Conservation (phyloP, 1,284 basidiomycete species). For the Inonotus obliquus region DNA sequence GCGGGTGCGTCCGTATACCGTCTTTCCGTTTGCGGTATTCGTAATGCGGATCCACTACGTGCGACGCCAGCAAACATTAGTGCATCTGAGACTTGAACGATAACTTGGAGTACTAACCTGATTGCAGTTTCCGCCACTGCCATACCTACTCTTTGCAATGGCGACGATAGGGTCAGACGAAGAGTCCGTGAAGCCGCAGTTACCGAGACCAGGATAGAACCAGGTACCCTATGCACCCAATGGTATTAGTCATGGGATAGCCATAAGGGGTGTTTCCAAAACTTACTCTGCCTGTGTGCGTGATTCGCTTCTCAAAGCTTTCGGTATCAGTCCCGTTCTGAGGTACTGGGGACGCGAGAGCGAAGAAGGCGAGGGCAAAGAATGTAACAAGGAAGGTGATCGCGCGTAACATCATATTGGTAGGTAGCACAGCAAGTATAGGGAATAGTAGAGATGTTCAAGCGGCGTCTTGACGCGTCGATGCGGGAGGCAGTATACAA, state of each 20-base stretch:
- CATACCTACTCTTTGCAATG: slow-evolving; percentile 14
- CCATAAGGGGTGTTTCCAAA: slow-evolving; percentile 10
- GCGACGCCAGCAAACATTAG: background rate
- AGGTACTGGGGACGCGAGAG: slow-evolving; percentile 45
- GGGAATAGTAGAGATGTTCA: background rate
- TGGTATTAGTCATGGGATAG: background rate
- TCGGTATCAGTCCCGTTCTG: slow-evolving; percentile 24
- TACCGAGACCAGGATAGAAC: slow-evolving; percentile 18
- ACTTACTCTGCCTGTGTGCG: slow-evolving; percentile 45
- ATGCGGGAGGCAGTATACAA: background rate
- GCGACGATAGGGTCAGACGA: slow-evolving; percentile 15
- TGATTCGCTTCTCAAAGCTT: slow-evolving; percentile 42
- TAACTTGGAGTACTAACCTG: slow-evolving; percentile 9
- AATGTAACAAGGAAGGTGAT: slow-evolving; percentile 41
- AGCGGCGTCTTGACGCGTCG: background rate
- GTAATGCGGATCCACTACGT: slow-evolving; percentile 24
- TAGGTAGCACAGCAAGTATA: background rate
- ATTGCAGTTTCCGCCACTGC: slow-evolving; percentile 18
- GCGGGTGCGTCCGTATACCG: slow-evolving; percentile 28
- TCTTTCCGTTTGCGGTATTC: slow-evolving; percentile 31
- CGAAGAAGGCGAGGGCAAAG: slow-evolving; percentile 37
- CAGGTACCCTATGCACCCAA: slow-evolving; percentile 14
- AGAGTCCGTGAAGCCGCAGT: slow-evolving; percentile 16
- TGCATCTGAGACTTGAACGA: background rate
- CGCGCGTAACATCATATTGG: slow-evolving; percentile 10